Percentiles rank a stretch among this genome's conserved stretches.
phyloP scores from a whole-genome alignment of 2,329 filamentous ascomycete species.

The Cercospora berteroae region DNA sequence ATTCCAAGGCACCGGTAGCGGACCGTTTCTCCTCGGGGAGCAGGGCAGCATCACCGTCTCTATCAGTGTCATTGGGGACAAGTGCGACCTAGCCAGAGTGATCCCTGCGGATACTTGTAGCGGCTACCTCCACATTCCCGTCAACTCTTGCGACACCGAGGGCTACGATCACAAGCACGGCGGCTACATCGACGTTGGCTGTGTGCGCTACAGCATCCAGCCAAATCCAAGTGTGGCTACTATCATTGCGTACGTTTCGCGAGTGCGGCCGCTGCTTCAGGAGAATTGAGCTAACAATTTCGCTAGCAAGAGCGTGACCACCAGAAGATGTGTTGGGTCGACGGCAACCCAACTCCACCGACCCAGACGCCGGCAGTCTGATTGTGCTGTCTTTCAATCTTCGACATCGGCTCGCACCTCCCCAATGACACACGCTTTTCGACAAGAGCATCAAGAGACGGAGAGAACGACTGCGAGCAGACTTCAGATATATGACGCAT shows the following conservation, averaged over 20 bases:
- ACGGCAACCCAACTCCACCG: not conserved
- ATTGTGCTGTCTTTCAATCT: not conserved
- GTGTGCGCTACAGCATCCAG: constrained; percentile 17
- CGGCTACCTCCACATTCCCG: not conserved
- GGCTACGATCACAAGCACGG: constrained; percentile 16
- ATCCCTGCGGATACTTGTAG: constrained; percentile 9
- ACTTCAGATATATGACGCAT: not conserved
- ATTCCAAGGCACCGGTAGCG: not conserved
- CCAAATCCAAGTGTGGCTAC: constrained; percentile 15
- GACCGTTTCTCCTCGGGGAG: not conserved
- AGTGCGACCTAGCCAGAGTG: not conserved
- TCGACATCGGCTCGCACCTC: not conserved
- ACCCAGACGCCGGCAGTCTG: not conserved
- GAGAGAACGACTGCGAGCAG: not conserved
- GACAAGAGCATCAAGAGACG: not conserved
- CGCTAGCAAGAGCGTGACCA: not conserved
- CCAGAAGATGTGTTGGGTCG: not conserved
- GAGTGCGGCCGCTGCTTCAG: not conserved
- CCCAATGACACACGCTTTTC: not conserved
- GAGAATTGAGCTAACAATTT: not conserved
- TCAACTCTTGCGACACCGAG: constrained; percentile 15
- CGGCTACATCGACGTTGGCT: constrained; percentile 13
- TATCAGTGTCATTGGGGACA: not conserved
- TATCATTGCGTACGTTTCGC: not conserved
- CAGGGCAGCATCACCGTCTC: constrained; percentile 4